Conservation (phyloP, 805 yeast species). For the Metschnikowia kofuensis region DNA sequence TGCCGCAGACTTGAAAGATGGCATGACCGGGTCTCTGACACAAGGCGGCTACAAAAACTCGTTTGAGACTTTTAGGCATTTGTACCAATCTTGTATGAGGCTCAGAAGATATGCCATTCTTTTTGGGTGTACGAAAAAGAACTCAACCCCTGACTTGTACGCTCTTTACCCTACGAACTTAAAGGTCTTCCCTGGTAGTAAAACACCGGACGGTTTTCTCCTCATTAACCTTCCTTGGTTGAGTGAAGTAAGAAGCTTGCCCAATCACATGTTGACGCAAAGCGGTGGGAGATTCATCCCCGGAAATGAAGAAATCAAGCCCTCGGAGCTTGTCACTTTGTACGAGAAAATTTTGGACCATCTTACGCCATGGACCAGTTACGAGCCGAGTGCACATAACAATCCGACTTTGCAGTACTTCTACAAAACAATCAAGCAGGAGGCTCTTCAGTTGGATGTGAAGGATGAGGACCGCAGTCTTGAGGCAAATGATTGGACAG, state of each 20-base stretch:
- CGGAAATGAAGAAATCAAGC: conserved; percentile 8
- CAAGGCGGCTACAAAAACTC: conserved; percentile 57
- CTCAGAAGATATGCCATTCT: conserved; percentile 59
- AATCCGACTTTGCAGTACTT: conserved; percentile 72
- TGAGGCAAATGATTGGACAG: conserved; percentile 17
- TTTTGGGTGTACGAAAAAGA: conserved; percentile 62
- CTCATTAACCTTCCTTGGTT: conserved; percentile 66
- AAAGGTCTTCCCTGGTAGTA: neutral
- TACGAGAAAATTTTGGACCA: conserved; percentile 31
- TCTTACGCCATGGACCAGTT: conserved; percentile 43
- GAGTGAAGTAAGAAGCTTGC: conserved; percentile 71
- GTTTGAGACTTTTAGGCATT: conserved; percentile 58
- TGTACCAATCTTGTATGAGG: conserved; percentile 58
- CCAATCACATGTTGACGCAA: conserved; percentile 33
- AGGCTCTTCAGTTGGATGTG: conserved; percentile 54
- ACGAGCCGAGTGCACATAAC: conserved; percentile 53
- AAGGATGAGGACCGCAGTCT: conserved; percentile 14
- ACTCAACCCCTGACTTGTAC: conserved; percentile 54
- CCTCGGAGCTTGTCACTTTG: conserved; percentile 19
- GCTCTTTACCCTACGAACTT: conserved; percentile 56
- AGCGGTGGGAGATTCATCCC: conserved; percentile 8
- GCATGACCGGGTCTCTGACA: conserved; percentile 21
- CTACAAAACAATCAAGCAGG: conserved; percentile 60
- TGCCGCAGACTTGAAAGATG: conserved; percentile 57
- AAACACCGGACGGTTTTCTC: conserved; percentile 68